Conservation (phyloP, 2,329 filamentous ascomycete species). For the Paecilomyces sp. region DNA sequence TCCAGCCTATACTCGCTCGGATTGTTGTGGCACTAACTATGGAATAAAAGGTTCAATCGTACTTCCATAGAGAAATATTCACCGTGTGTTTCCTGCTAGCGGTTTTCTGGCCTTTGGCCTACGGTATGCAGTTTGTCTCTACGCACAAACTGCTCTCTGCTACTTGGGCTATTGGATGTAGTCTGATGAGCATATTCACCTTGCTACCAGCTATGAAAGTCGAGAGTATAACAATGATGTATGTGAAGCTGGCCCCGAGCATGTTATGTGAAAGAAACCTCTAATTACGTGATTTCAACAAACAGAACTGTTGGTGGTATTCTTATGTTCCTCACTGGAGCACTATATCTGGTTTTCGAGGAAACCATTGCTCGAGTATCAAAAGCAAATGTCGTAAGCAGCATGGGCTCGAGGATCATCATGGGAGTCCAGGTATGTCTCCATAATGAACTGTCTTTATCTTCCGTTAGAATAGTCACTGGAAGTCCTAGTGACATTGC, state of each 20-base stretch:
- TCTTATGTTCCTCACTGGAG: conserved; percentile 69
- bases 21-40: conserved; percentile 1
- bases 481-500: background rate
- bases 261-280: background rate
- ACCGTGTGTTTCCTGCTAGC: conserved; percentile 72
- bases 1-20: conserved; percentile 1
- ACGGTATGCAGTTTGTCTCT: conserved; percentile 66
- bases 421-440: conserved; percentile 40
- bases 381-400: conserved; percentile 17
- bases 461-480: background rate
- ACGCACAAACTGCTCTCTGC: conserved; percentile 57
- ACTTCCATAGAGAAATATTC: conserved; percentile 83
- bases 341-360: conserved; percentile 75
- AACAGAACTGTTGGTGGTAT: conserved; percentile 64
- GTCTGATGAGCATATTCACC: conserved; percentile 85
- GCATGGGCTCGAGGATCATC: conserved; percentile 32
- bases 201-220: conserved; percentile 78
- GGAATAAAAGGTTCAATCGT: conserved; percentile 66
- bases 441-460: background rate
- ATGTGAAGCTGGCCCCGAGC: conserved; percentile 13
- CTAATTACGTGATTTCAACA: background rate
- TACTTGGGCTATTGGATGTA: conserved; percentile 70
- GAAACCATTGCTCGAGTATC: conserved; percentile 48
- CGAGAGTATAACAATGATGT: conserved; percentile 72
- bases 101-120: conserved; percentile 68